Percentiles rank a stretch among this genome's conserved stretches.
Evolutionary conservation across 2,329 filamentous ascomycete genomes (phyloP).

Genomic region (Fusarium luffae): DNA sequence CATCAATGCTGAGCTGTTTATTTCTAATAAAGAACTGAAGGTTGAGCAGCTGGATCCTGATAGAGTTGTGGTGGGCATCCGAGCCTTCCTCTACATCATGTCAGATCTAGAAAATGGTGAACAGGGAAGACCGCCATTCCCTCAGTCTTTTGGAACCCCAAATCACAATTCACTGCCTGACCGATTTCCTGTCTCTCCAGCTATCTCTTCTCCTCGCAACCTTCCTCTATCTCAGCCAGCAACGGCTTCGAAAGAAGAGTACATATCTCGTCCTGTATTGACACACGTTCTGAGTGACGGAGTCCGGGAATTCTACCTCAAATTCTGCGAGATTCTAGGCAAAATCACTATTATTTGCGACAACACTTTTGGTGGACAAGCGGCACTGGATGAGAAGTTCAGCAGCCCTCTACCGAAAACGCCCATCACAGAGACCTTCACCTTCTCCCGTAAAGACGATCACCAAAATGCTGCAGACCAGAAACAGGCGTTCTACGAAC

Average conservation of each 20-base stretch:
- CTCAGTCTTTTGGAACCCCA: slow-evolving; percentile 68
- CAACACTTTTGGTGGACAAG: slow-evolving; percentile 96
- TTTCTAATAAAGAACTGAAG: slow-evolving; percentile 77
- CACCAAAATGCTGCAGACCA: slow-evolving; percentile 78
- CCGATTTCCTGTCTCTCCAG: slow-evolving; percentile 59
- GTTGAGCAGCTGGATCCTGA: slow-evolving; percentile 96
- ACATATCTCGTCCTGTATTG: slow-evolving; percentile 73
- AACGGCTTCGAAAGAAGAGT: slow-evolving; percentile 64
- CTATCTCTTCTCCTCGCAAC: slow-evolving; percentile 52
- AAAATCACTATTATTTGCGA: slow-evolving; percentile 98
- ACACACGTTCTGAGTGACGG: slow-evolving; percentile 75
- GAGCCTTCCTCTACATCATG: slow-evolving; percentile 93
- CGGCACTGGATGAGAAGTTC: slow-evolving; percentile 95
- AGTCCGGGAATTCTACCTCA: slow-evolving; percentile 84
- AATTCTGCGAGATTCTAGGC: slow-evolving; percentile 94
- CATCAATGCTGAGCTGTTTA: slow-evolving; percentile 91
- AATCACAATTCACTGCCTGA: slow-evolving; percentile 52
- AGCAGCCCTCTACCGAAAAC: slow-evolving; percentile 89
- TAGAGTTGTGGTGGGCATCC: slow-evolving; percentile 95
- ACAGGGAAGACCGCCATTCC: slow-evolving; percentile 82
- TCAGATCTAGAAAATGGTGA: slow-evolving; percentile 89
- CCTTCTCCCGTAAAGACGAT: slow-evolving; percentile 86
- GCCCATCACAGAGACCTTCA: slow-evolving; percentile 93
- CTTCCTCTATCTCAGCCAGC: slow-evolving; percentile 42
- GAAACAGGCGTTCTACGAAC: slow-evolving; percentile 94